These are phyloP conservation scores for Echium plantagineum DNA, from an alignment of 257 asterid genomes.

Conservation along the genomic window DNA sequence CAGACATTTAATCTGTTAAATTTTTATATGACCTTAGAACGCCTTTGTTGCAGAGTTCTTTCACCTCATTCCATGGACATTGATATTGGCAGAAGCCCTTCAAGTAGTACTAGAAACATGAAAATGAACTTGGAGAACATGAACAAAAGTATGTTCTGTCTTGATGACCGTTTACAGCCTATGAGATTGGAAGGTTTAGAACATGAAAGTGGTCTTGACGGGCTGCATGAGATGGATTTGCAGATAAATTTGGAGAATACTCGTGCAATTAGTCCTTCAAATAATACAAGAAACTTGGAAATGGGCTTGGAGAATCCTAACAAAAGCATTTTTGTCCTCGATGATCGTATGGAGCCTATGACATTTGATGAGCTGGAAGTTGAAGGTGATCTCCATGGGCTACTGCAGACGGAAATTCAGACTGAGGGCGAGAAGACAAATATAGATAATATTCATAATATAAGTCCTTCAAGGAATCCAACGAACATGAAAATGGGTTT, in stretches of 20 bases:
- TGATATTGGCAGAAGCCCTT: slow-evolving; percentile 8
- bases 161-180: slow-evolving; percentile 49
- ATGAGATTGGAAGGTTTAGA: slow-evolving; percentile 35
- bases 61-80: slow-evolving; percentile 27
- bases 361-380: slow-evolving; percentile 34
- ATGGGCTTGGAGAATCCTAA: slow-evolving; percentile 23
- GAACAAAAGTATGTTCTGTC: slow-evolving; percentile 27
- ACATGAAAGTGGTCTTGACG: slow-evolving; percentile 20
- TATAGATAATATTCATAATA: slow-evolving; percentile 1
- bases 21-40: background rate
- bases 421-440: no score
- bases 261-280: background rate
- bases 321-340: slow-evolving; percentile 32
- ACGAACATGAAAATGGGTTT: slow-evolving; percentile 1
- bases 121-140: slow-evolving; percentile 26
- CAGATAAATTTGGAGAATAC: slow-evolving; percentile 10
- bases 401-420: slow-evolving; percentile 6
- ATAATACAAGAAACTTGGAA: background rate
- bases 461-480: no score
- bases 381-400: slow-evolving; percentile 22
- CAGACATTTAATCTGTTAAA: background rate
- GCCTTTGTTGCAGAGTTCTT: slow-evolving; percentile 40
- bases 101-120: slow-evolving; percentile 14
- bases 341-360: slow-evolving; percentile 46
- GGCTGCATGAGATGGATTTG: slow-evolving; percentile 9